Percentiles rank a stretch among this genome's conserved stretches.
Evolutionary conservation across 1,284 basidiomycete species (phyloP).

Genomic region (Microstroma glucosiphilum): DNA sequence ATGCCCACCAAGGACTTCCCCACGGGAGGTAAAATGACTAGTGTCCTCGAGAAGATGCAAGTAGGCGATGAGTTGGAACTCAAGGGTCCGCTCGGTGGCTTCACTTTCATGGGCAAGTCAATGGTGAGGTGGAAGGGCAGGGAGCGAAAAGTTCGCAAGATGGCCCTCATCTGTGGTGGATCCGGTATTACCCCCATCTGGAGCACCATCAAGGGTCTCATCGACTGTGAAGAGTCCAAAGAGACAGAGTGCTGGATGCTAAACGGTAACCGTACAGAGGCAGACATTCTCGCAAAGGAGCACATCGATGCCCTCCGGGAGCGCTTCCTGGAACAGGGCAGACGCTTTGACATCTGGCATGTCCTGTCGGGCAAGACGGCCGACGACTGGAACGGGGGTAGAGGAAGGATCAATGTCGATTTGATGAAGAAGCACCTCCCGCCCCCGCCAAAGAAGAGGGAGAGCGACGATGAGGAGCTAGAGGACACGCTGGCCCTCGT

Average conservation of each 20-base stretch:
- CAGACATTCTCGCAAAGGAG: slow-evolving; percentile 56
- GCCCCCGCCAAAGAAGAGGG: slow-evolving; percentile 21
- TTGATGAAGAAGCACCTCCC: slow-evolving; percentile 54
- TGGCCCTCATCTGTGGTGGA: slow-evolving; percentile 63
- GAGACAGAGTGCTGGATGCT: slow-evolving; percentile 58
- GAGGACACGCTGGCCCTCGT: slow-evolving; percentile 55
- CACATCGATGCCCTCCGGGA: slow-evolving; percentile 56
- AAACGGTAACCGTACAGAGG: slow-evolving; percentile 57
- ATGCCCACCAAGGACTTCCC: slow-evolving; percentile 54
- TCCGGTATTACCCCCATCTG: slow-evolving; percentile 61
- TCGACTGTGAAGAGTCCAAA: slow-evolving; percentile 53
- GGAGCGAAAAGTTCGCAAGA: slow-evolving; percentile 52
- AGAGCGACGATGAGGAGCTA: slow-evolving; percentile 18
- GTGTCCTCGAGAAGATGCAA: slow-evolving; percentile 56
- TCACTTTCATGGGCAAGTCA: slow-evolving; percentile 58
- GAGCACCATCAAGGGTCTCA: slow-evolving; percentile 52
- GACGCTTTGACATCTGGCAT: slow-evolving; percentile 56
- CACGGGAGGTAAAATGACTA: slow-evolving; percentile 59
- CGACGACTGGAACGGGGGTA: slow-evolving; percentile 53
- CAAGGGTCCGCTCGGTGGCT: slow-evolving; percentile 63
- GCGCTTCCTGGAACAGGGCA: slow-evolving; percentile 32
- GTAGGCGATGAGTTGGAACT: slow-evolving; percentile 59
- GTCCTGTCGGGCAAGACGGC: slow-evolving; percentile 50
- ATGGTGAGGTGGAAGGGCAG: slow-evolving; percentile 53
- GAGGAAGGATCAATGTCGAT: slow-evolving; percentile 54